Base-by-base conservation (phyloP, 208 protist genomes). In the Crithidia acanthocephali region DNA sequence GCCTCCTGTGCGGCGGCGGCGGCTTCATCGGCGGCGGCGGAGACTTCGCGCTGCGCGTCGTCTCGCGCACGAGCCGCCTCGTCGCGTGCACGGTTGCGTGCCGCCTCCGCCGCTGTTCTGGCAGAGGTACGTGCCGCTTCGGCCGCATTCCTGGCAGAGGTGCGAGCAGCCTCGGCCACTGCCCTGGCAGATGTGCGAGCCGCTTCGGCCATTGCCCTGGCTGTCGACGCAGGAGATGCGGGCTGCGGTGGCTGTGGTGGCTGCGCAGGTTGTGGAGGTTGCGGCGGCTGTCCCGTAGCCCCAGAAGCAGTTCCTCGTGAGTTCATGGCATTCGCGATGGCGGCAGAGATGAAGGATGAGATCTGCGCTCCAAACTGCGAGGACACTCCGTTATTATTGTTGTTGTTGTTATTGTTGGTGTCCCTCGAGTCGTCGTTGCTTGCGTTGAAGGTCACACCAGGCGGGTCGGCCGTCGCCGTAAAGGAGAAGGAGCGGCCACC, bases 301-400 rank as follows among this genome's bases (percentile, higher is more conserved):
- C 40, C 55, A n/a, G 58, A 10, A 10, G 32, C 8, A 16, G 48
- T 33, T n/a, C n/a, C n/a, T n/a, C 44, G 13, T 48, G 44, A 13
- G 40, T 65, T 69, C 35, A 76, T 63, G 47, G 55, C 60, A 33
- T 33, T 60, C 7, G 69, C 23, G 15, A 72, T 59, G 8, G 51
- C 44, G 40, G 53, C 25, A 8, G 57, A 61, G 18, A 63, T 45
- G 22, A 65, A 59, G 23, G 67, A 37, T 27, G 47, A 44, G 0
- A 72, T 16, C 6, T 57, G 35, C 1, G 2, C 16, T 7, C n/a
- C 35, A 32, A 62, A 20, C n/a, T 23, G 27, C 33, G 23, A 25
- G n/a, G 16, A 35, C 25, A 32, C 35, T 5, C 11, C 11, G 35
- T 40, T 40, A 11, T 11, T 40, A 40, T 40, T 40, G 35, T 40